phyloP scores from a whole-genome alignment of 305 asterid species.

The Fraxinus nigra region DNA sequence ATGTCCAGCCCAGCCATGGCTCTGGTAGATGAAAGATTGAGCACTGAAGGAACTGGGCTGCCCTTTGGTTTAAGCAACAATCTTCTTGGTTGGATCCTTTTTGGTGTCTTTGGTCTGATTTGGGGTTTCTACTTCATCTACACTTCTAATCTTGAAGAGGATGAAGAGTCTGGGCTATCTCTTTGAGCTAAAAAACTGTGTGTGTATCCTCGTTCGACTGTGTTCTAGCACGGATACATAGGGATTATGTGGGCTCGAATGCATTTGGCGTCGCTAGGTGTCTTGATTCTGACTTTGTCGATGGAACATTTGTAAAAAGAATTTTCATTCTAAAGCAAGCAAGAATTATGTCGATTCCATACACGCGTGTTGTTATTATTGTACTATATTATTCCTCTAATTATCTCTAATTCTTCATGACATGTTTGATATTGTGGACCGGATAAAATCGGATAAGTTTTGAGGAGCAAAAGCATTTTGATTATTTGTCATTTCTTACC shows the following conservation, averaged over 20 bases:
- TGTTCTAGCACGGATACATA: background rate
- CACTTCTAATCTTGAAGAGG: slow-evolving; percentile 64
- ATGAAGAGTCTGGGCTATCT: slow-evolving; percentile 86
- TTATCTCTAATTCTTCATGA: background rate
- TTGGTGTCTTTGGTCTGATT: slow-evolving; percentile 72
- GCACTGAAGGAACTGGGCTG: slow-evolving; percentile 91
- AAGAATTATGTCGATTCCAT: slow-evolving; percentile 20
- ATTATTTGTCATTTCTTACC: background rate
- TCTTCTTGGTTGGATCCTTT: slow-evolving; percentile 70
- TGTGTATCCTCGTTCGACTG: background rate
- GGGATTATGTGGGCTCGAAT: background rate
- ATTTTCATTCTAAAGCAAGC: background rate
- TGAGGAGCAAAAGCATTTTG: background rate
- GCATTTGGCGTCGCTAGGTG: background rate
- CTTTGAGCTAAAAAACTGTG: slow-evolving; percentile 31
- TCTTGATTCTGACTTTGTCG: background rate
- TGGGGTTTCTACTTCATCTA: slow-evolving; percentile 70
- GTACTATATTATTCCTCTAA: background rate
- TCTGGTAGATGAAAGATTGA: slow-evolving; percentile 89
- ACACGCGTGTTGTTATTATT: slow-evolving; percentile 13
- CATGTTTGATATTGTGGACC: background rate
- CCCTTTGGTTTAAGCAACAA: slow-evolving; percentile 94
- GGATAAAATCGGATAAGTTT: background rate
- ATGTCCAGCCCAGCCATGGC: slow-evolving; percentile 83
- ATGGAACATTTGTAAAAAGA: slow-evolving; percentile 6